Evolutionary conservation across 2,329 filamentous ascomycete genomes (phyloP).

Genomic region (Neospermospora avenae): DNA sequence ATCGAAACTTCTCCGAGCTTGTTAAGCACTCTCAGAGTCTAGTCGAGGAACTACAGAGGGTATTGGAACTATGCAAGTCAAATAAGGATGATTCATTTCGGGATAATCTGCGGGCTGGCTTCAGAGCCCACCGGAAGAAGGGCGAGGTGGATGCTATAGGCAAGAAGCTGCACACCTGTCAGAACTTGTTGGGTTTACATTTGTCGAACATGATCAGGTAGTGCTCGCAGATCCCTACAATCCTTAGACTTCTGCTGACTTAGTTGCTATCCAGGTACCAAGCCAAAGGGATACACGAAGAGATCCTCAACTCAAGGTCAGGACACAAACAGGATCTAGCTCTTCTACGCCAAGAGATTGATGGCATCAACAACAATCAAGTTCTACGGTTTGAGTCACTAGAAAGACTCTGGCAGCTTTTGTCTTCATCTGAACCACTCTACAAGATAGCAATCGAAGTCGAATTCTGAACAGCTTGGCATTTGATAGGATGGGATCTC

Average conservation of each 20-base stretch:
- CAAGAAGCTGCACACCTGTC: background rate
- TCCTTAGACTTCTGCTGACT: background rate
- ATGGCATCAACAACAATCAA: no score
- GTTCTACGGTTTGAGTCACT: background rate
- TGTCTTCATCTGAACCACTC: background rate
- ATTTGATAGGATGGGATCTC: background rate
- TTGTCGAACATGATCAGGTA: background rate
- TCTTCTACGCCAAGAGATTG: no score
- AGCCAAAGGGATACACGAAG: background rate
- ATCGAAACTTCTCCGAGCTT: no score
- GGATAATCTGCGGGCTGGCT: background rate
- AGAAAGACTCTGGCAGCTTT: background rate
- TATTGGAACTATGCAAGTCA: no score
- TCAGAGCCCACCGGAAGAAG: background rate
- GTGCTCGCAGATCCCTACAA: background rate
- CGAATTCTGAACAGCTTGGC: background rate
- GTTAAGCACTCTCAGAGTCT: no score
- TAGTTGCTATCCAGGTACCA: background rate
- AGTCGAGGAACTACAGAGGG: no score
- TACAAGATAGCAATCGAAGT: background rate
- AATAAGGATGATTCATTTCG: background rate
- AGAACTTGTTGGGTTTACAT: background rate
- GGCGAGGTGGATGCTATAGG: background rate
- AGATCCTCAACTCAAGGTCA: background rate
- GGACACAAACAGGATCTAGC: no score